Base-by-base conservation (phyloP, 129 eudicot species). In the Lactuca saligna region DNA sequence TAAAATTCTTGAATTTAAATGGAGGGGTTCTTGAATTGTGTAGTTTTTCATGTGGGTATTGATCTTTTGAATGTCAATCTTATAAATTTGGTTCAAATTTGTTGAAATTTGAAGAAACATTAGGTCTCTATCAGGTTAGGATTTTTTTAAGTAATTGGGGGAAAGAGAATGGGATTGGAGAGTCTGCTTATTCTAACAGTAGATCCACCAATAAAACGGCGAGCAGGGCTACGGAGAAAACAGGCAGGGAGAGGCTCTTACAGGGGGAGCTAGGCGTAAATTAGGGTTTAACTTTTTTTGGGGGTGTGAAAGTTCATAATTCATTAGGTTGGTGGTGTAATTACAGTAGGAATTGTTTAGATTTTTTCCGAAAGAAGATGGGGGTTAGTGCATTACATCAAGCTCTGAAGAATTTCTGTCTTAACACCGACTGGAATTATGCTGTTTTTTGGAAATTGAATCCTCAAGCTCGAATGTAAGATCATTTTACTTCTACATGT, bases 181-280 rank as follows among this genome's bases (percentile, higher is more conserved):
- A 69, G 82, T 54, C 66, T 83, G 80, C 75, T 86, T 54, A 73
- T 79, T 33, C 86, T 87, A 31, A 83, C 82, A 16, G 93, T 83
- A 25, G 93, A 84, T 68, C 96, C 96, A 73, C 96, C 96, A 34
- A 89, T 89, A 81, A 83, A 81, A 76, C 79, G 93, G 76, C 77
- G 93, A 75, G 87, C 85, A 69, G 91, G 91, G 80, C 78, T 89
- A 80, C 72, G 96, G 73, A 82, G 93, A 85, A 86, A 89, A 73
- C 96, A 89, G 54, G 96, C 96, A 16, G 96, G 96, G 7, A 81
- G 96, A 86, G 96, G 96, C 58, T 89, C 96, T 33, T 89, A 89
- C 71, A 81, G 96, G 57, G 81, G 75, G 17, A 76, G 81, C 61
- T 76, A 76, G 75, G 58, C 15, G 17, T 66, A 76, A 76, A 69